Evolutionary conservation across 768 basidiomycete genomes (phyloP).

Genomic region (Termitomyces sp.): DNA sequence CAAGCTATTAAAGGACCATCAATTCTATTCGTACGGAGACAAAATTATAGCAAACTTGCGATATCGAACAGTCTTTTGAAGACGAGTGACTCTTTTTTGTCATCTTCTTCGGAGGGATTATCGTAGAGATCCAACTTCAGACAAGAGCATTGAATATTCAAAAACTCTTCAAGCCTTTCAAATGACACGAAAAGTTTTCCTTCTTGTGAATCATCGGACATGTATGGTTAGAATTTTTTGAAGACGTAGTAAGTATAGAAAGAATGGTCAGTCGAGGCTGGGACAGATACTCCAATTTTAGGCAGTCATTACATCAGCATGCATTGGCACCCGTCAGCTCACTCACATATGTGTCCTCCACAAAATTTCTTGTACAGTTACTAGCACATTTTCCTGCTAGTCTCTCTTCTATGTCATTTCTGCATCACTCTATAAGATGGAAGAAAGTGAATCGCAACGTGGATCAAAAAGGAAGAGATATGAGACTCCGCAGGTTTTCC

Average conservation of each 20-base stretch:
- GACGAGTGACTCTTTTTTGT: conserved; percentile 33
- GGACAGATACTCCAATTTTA: not conserved
- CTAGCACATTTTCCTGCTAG: not conserved
- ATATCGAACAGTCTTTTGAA: conserved; percentile 42
- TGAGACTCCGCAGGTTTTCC: conserved; percentile 29
- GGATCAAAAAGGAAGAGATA: conserved; percentile 41
- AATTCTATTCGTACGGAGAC: not conserved
- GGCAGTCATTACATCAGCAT: not conserved
- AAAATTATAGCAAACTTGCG: conserved; percentile 33
- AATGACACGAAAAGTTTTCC: conserved; percentile 49
- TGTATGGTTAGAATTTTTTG: not conserved
- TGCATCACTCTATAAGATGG: conserved; percentile 3
- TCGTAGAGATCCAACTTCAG: conserved; percentile 41
- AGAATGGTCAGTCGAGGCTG: too few species aligned
- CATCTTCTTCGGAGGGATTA: conserved; percentile 38
- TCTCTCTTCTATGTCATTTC: not conserved
- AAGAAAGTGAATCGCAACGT: conserved; percentile 7
- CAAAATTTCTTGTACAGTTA: not conserved
- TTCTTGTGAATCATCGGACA: conserved; percentile 37
- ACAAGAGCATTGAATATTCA: conserved; percentile 44
- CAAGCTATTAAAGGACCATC: conserved; percentile 47
- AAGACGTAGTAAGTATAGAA: not conserved
- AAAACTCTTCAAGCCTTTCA: conserved; percentile 58
- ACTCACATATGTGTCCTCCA: too few species aligned
- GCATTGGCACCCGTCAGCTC: too few species aligned